phyloP scores from a whole-genome alignment of 257 asterid genomes.

The Solanum appendiculatum region DNA sequence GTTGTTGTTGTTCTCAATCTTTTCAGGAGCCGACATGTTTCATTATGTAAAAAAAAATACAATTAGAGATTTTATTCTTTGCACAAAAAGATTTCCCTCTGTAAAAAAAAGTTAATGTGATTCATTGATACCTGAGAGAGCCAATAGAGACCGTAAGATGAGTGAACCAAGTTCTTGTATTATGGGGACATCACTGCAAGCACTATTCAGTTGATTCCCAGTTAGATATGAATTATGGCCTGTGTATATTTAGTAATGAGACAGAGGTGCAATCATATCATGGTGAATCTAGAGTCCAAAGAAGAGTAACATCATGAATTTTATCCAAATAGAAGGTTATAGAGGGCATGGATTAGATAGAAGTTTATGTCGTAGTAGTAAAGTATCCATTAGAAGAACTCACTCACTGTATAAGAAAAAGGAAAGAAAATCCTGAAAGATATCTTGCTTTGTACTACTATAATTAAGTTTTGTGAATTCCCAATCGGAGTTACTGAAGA shows the following conservation, averaged over 20 bases:
- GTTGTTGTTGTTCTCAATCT: too few relatives aligned
- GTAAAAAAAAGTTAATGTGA: too few relatives aligned
- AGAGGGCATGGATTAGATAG: too few relatives aligned
- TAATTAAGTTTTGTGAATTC: constrained; percentile 85
- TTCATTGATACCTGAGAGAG: too few relatives aligned
- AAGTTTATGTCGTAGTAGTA: too few relatives aligned
- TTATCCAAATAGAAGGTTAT: not conserved
- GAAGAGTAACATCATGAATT: not conserved
- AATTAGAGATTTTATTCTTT: too few relatives aligned
- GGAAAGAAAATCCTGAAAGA: constrained; percentile 12
- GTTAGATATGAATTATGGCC: constrained; percentile 77
- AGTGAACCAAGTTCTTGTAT: too few relatives aligned
- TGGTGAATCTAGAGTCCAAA: constrained; percentile 47
- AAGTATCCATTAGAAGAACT: not conserved
- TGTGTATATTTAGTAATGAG: constrained; percentile 68
- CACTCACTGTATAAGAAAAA: not conserved
- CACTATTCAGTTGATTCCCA: constrained; percentile 70
- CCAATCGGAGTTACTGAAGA: constrained; percentile 90
- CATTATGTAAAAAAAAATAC: too few relatives aligned
- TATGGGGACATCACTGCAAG: constrained; percentile 56
- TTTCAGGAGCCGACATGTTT: too few relatives aligned
- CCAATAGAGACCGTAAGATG: too few relatives aligned
- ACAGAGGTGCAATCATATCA: constrained; percentile 62
- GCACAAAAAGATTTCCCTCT: too few relatives aligned
- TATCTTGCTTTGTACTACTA: constrained; percentile 62